Percentiles rank a stretch among this genome's conserved stretches.
phyloP scores from a whole-genome alignment of 352 stramenopile genomes.

The Paralagenidium karlingii region DNA sequence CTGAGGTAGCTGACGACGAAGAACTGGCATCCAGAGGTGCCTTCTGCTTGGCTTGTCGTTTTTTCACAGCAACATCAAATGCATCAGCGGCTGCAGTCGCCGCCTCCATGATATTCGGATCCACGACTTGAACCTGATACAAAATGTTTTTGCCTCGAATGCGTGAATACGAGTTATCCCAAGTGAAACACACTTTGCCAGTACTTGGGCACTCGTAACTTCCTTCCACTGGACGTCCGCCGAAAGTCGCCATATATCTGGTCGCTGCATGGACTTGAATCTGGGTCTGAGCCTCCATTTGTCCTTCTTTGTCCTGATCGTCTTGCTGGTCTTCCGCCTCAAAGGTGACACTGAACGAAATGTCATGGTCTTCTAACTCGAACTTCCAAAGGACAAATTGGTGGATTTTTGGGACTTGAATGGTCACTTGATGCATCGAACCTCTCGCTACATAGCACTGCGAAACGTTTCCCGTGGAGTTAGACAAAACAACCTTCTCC shows the following conservation, averaged over 20 bases:
- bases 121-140: constrained; percentile 65
- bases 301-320: background rate
- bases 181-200: constrained; percentile 45
- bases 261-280: constrained; percentile 36
- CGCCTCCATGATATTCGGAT: constrained; percentile 55
- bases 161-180: constrained; percentile 77
- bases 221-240: constrained; percentile 43
- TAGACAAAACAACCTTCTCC: background rate
- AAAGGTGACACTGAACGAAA: constrained; percentile 67
- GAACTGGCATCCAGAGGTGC: too few relatives aligned
- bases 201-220: constrained; percentile 42
- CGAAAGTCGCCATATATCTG: constrained; percentile 33
- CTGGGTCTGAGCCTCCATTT: background rate
- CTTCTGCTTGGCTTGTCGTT: too few relatives aligned
- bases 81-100: constrained; percentile 52
- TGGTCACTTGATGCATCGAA: constrained; percentile 39
- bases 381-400: constrained; percentile 79
- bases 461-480: background rate
- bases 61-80: constrained; percentile 51
- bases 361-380: constrained; percentile 67
- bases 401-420: constrained; percentile 19
- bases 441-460: constrained; percentile 16
- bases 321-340: constrained; percentile 5
- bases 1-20: too few relatives aligned
- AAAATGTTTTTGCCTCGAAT: constrained; percentile 63